These are phyloP conservation scores for Pythium plurisporium DNA, from an alignment of 352 stramenopile species.

Conservation along the genomic window DNA sequence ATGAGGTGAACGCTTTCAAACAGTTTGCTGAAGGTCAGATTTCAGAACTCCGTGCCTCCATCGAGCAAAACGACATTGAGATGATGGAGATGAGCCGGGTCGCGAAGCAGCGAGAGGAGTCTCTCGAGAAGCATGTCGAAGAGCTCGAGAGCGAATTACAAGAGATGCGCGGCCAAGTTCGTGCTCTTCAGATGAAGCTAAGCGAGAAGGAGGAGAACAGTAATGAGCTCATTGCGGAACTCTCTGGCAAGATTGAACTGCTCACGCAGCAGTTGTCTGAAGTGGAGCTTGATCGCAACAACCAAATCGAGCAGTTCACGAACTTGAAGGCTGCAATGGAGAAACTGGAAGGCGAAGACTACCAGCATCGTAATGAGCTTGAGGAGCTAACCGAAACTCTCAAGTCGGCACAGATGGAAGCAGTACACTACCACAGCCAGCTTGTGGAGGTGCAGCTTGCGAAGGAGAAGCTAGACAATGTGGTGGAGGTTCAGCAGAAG, in stretches of 20 bases:
- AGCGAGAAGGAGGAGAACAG: conserved; percentile 4
- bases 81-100: conserved; percentile 28
- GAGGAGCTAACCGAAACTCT: conserved; percentile 49
- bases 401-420: conserved; percentile 52
- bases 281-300: conserved; percentile 12
- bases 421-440: conserved; percentile 45
- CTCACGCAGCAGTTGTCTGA: conserved; percentile 20
- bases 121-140: conserved; percentile 28
- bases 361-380: conserved; percentile 39
- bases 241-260: conserved; percentile 25
- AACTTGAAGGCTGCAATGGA: conserved; percentile 41
- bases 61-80: conserved; percentile 36
- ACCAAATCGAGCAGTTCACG: conserved; percentile 23
- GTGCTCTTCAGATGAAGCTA: conserved; percentile 16
- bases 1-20: conserved; percentile 47
- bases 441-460: conserved; percentile 33
- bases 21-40: conserved; percentile 53
- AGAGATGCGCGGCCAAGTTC: neutral
- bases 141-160: conserved; percentile 27
- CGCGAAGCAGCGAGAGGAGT: conserved; percentile 24
- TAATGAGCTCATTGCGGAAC: conserved; percentile 7
- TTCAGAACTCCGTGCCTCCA: conserved; percentile 31
- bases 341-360: conserved; percentile 47
- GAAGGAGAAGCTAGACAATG: conserved; percentile 40
- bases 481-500: conserved; percentile 48